These are phyloP conservation scores for Rubia yunnanensis DNA, from an alignment of 257 asterid genomes.

Conservation along the genomic window DNA sequence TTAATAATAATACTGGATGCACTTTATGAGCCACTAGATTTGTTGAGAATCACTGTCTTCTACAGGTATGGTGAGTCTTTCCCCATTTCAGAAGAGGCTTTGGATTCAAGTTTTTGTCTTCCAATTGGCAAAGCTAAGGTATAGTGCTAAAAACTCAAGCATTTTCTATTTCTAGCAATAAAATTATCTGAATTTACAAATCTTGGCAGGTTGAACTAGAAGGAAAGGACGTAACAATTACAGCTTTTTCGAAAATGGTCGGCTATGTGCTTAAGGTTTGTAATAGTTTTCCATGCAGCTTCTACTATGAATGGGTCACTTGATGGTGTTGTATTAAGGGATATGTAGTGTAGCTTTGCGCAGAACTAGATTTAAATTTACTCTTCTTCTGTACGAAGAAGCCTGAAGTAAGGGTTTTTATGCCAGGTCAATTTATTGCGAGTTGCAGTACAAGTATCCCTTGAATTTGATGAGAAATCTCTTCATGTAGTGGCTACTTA, in stretches of 20 bases:
- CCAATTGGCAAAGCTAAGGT: constrained; percentile 49
- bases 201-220: constrained; percentile 27
- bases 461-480: no score
- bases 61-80: constrained; percentile 40
- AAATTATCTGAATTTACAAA: background rate
- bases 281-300: background rate
- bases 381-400: background rate
- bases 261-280: constrained; percentile 47
- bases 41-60: background rate
- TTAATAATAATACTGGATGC: constrained; percentile 1
- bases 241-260: constrained; percentile 44
- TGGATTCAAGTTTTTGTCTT: constrained; percentile 37
- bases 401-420: background rate
- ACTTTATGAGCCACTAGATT: background rate
- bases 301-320: background rate
- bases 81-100: constrained; percentile 35
- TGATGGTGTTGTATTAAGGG: background rate
- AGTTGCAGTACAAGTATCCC: background rate
- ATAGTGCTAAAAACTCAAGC: constrained; percentile 7
- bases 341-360: constrained; percentile 3
- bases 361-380: background rate
- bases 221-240: constrained; percentile 38
- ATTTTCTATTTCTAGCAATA: background rate
- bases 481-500: background rate
- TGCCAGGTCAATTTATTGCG: background rate